Evolutionary conservation across 1,284 basidiomycete genomes (phyloP).

Genomic region (Kwoniella shivajii): DNA sequence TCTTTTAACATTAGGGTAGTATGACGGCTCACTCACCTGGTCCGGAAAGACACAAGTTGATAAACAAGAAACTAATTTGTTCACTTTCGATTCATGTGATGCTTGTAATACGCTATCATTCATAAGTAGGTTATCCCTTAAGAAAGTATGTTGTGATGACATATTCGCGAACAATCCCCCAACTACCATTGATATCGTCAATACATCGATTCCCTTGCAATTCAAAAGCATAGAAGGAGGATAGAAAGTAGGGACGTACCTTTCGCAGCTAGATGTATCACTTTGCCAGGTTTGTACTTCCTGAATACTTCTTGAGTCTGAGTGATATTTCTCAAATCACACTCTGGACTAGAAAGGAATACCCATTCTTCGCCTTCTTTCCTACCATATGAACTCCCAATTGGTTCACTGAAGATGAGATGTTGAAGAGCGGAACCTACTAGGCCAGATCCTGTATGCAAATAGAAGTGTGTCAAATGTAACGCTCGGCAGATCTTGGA

Average conservation of each 20-base stretch:
- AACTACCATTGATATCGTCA: slow-evolving; percentile 62
- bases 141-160: slow-evolving; percentile 84
- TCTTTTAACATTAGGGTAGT: no score
- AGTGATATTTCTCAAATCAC: slow-evolving; percentile 57
- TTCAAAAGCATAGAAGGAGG: neutral
- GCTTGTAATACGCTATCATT: slow-evolving; percentile 85
- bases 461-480: neutral
- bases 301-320: slow-evolving; percentile 67
- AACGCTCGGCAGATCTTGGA: no score
- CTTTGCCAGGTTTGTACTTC: slow-evolving; percentile 85
- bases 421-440: slow-evolving; percentile 79
- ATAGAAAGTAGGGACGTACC: slow-evolving; percentile 58
- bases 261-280: slow-evolving; percentile 84
- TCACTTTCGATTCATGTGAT: slow-evolving; percentile 62
- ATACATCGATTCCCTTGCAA: neutral
- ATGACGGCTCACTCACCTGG: slow-evolving; percentile 33
- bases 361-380: slow-evolving; percentile 77
- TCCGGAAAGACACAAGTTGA: slow-evolving; percentile 58
- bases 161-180: slow-evolving; percentile 90
- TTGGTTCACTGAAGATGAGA: slow-evolving; percentile 73
- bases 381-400: slow-evolving; percentile 74
- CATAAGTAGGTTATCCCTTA: slow-evolving; percentile 85
- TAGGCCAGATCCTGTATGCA: slow-evolving; percentile 61
- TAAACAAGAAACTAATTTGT: slow-evolving; percentile 56
- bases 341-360: slow-evolving; percentile 68